Conservation (phyloP, 163 green algal genomes). For the Chlorella variabilis region DNA sequence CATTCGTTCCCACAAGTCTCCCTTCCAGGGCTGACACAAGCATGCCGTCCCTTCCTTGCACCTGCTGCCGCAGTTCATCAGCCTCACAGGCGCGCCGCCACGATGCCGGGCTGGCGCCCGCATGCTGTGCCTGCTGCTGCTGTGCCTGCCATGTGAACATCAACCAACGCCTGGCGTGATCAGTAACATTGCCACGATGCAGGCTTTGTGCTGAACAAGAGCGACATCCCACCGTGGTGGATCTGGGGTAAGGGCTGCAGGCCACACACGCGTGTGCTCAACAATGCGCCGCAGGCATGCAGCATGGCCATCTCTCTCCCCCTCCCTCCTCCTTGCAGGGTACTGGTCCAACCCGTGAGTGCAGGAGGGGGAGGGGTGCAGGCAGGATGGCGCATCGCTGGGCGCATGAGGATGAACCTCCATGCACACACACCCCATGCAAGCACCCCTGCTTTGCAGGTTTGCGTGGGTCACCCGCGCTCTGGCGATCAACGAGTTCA, state of each 20-base stretch:
- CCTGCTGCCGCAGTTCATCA: slow-evolving; percentile 51
- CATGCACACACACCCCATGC: too few relatives aligned
- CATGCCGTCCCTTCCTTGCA: too few relatives aligned
- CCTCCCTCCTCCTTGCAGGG: neutral
- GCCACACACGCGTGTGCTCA: too few relatives aligned
- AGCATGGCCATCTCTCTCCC: neutral
- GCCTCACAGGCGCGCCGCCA: slow-evolving; percentile 13
- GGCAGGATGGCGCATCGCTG: neutral
- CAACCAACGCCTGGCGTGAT: too few relatives aligned
- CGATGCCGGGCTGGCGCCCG: too few relatives aligned
- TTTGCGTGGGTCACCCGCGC: slow-evolving; percentile 63
- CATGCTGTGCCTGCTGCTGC: neutral
- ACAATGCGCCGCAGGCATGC: neutral
- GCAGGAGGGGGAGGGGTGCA: neutral
- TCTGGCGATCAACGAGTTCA: slow-evolving; percentile 79
- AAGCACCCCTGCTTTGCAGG: too few relatives aligned
- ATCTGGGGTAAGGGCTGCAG: neutral
- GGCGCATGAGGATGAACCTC: too few relatives aligned
- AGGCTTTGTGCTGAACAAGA: slow-evolving; percentile 46
- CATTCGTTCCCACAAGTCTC: too few relatives aligned
- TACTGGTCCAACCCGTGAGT: slow-evolving; percentile 43
- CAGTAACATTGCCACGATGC: too few relatives aligned
- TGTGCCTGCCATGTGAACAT: neutral
- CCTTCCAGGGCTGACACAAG: too few relatives aligned
- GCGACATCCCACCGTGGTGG: slow-evolving; percentile 37